phyloP scores from a whole-genome alignment of 108 stramenopile genomes.

The Nitzschia inconspicua region DNA sequence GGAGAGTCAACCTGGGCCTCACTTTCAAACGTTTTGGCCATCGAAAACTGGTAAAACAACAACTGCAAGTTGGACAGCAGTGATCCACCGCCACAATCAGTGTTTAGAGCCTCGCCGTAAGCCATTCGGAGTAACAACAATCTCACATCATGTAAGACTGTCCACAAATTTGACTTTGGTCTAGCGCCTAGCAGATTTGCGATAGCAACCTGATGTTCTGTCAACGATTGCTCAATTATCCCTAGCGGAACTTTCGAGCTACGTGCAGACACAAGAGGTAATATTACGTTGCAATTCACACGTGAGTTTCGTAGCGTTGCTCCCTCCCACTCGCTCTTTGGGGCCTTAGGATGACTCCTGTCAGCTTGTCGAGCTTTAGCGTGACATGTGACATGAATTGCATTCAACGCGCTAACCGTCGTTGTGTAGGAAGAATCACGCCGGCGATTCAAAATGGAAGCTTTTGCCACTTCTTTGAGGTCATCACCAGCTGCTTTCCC shows the following conservation, averaged over 20 bases:
- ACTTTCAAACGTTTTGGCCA: constrained; percentile 72
- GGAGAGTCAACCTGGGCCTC: constrained; percentile 64
- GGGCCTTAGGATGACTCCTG: constrained; percentile 70
- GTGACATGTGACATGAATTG: constrained; percentile 79
- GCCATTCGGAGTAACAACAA: constrained; percentile 72
- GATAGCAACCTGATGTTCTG: constrained; percentile 59
- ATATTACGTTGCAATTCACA: constrained; percentile 77
- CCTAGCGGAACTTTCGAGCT: constrained; percentile 69
- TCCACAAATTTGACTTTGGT: constrained; percentile 79
- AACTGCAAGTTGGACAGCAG: constrained; percentile 69
- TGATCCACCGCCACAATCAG: constrained; percentile 85
- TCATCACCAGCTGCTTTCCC: constrained; percentile 47
- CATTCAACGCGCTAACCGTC: constrained; percentile 81
- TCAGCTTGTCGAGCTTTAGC: constrained; percentile 68
- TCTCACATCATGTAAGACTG: constrained; percentile 68
- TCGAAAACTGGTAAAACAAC: constrained; percentile 61
- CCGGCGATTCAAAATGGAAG: constrained; percentile 30
- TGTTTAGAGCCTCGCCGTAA: constrained; percentile 71
- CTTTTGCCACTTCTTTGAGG: constrained; percentile 31
- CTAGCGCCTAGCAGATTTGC: constrained; percentile 63
- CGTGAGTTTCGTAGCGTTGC: constrained; percentile 75
- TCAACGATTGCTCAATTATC: constrained; percentile 62
- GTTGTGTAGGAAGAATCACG: constrained; percentile 45
- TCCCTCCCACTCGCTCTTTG: constrained; percentile 88
- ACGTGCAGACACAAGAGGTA: constrained; percentile 77